A percentile compares a stretch with the other conserved stretches of the same genome.
Conservation (phyloP, 2,329 filamentous ascomycete species). For the Aspergillus calidoustus region DNA sequence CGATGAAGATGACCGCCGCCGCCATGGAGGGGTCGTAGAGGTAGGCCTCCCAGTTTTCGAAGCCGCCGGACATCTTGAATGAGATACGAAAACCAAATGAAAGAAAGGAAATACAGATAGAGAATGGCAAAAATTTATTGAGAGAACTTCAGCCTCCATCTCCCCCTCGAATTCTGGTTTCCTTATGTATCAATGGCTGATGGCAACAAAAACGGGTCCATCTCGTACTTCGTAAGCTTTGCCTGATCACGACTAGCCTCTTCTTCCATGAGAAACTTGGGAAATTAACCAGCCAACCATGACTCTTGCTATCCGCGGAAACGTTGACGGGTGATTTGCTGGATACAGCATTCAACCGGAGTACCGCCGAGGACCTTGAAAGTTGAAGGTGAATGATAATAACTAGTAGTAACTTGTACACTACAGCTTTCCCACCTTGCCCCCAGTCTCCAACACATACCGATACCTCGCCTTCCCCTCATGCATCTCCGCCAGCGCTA, state of each 20-base stretch:
- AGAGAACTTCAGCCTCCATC: background rate
- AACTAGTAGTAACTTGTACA: background rate
- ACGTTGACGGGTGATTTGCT: background rate
- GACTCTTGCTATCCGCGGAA: background rate
- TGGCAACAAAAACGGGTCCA: background rate
- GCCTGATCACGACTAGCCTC: constrained; percentile 17
- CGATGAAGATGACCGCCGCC: constrained; percentile 24
- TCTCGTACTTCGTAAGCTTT: constrained; percentile 27
- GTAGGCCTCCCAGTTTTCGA: constrained; percentile 16
- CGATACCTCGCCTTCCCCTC: constrained; percentile 52
- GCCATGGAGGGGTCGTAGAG: constrained; percentile 20
- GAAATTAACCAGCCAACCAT: background rate
- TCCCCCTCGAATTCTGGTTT: background rate
- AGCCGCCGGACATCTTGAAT: constrained; percentile 2
- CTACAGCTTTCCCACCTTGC: constrained; percentile 36
- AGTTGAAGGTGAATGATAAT: background rate
- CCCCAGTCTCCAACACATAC: constrained; percentile 51
- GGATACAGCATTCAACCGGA: background rate
- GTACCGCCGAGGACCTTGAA: background rate
- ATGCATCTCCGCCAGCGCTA: constrained; percentile 50
- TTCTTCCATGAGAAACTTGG: background rate
- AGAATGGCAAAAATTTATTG: background rate
- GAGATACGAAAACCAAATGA: background rate
- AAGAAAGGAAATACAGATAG: background rate
- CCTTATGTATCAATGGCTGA: background rate